Percentiles rank a stretch among this genome's conserved stretches.
Evolutionary conservation across 2,329 filamentous ascomycete genomes (phyloP).

Genomic region (Stagonosporopsis chrysanthemi): DNA sequence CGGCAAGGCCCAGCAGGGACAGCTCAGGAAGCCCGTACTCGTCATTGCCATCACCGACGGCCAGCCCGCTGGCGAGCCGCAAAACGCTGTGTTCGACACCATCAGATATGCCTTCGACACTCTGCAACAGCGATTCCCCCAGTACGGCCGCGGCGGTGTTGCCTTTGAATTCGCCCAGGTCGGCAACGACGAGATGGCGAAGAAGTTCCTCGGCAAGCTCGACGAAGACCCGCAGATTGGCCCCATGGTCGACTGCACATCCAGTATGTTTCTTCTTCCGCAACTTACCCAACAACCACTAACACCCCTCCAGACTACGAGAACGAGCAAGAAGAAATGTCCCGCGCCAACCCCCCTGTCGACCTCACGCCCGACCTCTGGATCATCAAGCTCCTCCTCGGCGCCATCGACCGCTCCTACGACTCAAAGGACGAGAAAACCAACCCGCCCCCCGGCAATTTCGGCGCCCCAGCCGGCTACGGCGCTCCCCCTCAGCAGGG

Average conservation of each 20-base stretch:
- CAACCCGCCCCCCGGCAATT: constrained; percentile 46
- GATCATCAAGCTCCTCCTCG: constrained; percentile 72
- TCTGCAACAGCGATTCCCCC: constrained; percentile 53
- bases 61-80: constrained; percentile 69
- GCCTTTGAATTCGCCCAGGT: constrained; percentile 75
- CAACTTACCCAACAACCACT: neutral
- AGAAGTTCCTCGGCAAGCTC: constrained; percentile 69
- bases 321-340: constrained; percentile 72
- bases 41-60: constrained; percentile 72
- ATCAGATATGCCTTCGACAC: constrained; percentile 64
- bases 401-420: constrained; percentile 71
- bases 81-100: constrained; percentile 63
- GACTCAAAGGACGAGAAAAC: constrained; percentile 70
- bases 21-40: constrained; percentile 68
- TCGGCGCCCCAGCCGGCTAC: constrained; percentile 45
- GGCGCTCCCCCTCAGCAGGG: constrained; percentile 29
- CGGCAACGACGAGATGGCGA: constrained; percentile 70
- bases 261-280: constrained; percentile 58
- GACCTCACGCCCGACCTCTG: constrained; percentile 71
- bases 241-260: constrained; percentile 70
- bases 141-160: constrained; percentile 65
- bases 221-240: constrained; percentile 70
- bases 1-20: constrained; percentile 58
- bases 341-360: constrained; percentile 66
- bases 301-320: constrained; percentile 63